Evolutionary conservation across 192 early-diverging fungal species (phyloP).

Genomic region (Coemansia sp.): DNA sequence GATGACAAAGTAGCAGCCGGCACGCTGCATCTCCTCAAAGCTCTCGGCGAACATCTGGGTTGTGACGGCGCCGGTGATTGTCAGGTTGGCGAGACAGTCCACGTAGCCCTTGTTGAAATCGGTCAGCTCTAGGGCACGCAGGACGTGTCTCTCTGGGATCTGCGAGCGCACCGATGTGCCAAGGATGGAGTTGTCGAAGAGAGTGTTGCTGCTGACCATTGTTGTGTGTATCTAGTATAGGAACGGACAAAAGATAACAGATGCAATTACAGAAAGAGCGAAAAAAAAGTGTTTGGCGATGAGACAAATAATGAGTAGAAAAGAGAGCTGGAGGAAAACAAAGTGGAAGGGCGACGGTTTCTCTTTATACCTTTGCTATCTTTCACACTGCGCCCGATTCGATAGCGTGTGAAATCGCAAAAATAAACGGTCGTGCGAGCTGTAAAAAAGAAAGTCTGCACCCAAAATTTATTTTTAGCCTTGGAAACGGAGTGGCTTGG

Average conservation of each 20-base stretch:
- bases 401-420: too few relatives aligned
- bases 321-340: neutral
- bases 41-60: too few relatives aligned
- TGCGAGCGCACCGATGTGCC: constrained; percentile 60
- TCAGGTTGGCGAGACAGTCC: too few relatives aligned
- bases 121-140: too few relatives aligned
- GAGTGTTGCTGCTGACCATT: constrained; percentile 45
- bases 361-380: neutral
- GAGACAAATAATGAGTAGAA: neutral
- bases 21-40: too few relatives aligned
- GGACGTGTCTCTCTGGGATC: constrained; percentile 66
- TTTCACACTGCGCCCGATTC: too few relatives aligned
- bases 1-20: too few relatives aligned
- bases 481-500: neutral
- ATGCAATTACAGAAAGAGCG: constrained; percentile 4
- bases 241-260: neutral
- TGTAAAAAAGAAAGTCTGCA: too few relatives aligned
- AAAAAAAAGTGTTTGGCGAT: neutral
- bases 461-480: too few relatives aligned
- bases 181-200: constrained; percentile 60
- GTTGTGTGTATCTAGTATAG: neutral
- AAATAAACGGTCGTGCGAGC: too few relatives aligned
- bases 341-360: neutral
- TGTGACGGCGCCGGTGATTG: too few relatives aligned
- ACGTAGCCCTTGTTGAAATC: too few relatives aligned